Evolutionary conservation across 257 asterid species (phyloP), one percentile per base, ranked within the genome.

Genomic region (Plectranthus barbatus): DNA sequence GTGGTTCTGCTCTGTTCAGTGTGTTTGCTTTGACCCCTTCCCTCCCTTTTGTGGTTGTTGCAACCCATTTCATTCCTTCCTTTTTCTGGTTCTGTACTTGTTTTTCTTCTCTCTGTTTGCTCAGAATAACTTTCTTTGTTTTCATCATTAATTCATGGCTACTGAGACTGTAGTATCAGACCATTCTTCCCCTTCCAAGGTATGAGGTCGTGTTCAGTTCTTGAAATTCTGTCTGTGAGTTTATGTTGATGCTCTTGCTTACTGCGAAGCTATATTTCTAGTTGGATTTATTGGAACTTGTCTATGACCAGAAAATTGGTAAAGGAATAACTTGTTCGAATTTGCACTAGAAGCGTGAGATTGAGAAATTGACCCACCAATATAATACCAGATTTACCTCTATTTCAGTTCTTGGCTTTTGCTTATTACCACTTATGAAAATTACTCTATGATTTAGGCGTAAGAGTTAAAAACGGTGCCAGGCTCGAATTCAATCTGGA

Each of bases 31-130:
- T 82, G 76, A 55, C 47, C 53, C 73, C 73, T 66, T 62, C 24
- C 29, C 55, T 4, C 60, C 55, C n/a, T 44, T 66, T 44, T 61
- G 52, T 77, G 76, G 83, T 71, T 78, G 76, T 83, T 75, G 86
- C 88, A 88, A 80, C 78, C 83, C 87, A 60, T 75, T 77, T 80
- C 84, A 84, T 84, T 83, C 82, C 74, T 69, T 72, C 67, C 78
- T 60, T 76, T 82, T 51, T 75, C 26, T 20, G 23, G 44, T 68
- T 72, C 59, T 70, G 66, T 81, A 75, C 75, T 66, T 79, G 63
- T 40, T 6, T 52, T 42, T 55, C 60, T 52, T 39, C 76, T 54
- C 45, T 56, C 62, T 53, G 7, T 19, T 68, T 24, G 6, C 54
- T 47, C 9, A 24, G 29, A 42, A 11, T 36, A 39, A 13, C 34